Evolutionary conservation across 2,329 filamentous ascomycete species (phyloP).

Genomic region (Cordyceps javanica): DNA sequence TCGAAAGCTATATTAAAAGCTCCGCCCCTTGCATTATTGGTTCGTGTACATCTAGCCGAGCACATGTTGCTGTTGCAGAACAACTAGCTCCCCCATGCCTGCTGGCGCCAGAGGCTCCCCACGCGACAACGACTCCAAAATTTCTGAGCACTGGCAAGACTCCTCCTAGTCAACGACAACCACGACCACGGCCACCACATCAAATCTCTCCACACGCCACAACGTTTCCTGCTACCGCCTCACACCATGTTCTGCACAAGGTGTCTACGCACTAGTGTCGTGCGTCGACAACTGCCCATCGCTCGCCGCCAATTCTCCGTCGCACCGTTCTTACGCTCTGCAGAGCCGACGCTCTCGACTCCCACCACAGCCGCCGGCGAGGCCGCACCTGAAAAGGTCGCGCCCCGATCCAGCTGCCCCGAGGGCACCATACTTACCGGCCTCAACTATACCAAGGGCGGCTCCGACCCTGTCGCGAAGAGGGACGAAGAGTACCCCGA

Average conservation of each 20-base stretch:
- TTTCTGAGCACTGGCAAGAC: constrained; percentile 1
- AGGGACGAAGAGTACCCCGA: constrained; percentile 70
- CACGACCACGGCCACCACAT: constrained; percentile 18
- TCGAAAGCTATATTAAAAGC: background rate
- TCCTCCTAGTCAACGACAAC: constrained; percentile 3
- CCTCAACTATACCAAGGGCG: constrained; percentile 71
- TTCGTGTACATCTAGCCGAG: background rate
- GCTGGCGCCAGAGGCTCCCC: background rate
- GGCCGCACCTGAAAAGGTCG: constrained; percentile 21
- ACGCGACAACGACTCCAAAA: constrained; percentile 23
- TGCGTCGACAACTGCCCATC: constrained; percentile 25
- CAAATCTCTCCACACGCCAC: constrained; percentile 18
- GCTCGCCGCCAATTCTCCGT: constrained; percentile 37
- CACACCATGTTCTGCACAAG: constrained; percentile 34
- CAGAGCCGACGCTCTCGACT: constrained; percentile 32
- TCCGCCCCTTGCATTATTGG: background rate
- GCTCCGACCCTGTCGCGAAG: constrained; percentile 65
- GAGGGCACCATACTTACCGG: constrained; percentile 67
- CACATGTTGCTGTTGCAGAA: background rate
- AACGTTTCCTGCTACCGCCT: background rate
- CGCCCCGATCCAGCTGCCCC: constrained; percentile 45
- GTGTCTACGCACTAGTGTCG: constrained; percentile 42
- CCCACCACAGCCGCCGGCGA: constrained; percentile 28
- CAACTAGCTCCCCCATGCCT: background rate
- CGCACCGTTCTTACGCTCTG: constrained; percentile 28